Base-by-base conservation (phyloP, 2,329 filamentous ascomycete genomes). In the Cladosporium sp. region DNA sequence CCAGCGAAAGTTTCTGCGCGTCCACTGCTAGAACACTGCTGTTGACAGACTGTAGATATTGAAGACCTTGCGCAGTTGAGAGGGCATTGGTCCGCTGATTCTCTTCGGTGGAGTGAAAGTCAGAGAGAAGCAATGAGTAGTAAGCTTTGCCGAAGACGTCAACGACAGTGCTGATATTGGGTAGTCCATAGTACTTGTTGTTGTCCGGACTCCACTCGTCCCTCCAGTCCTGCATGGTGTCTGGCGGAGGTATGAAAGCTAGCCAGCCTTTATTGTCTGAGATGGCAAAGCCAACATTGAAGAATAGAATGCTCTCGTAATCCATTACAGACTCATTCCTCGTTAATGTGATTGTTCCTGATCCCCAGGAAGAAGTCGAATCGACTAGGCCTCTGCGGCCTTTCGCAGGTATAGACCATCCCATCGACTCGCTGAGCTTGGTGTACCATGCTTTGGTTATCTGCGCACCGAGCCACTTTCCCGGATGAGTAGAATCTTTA, bases 91-190 rank as follows among this genome's bases (percentile, higher is more conserved):
- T 40, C 6, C 8, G 9, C 29, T 36, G 20, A 16, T 7, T 36
- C 2, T 32, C 25, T 3, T 33, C 18, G 1, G 29, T 38, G 13
- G 38, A 20, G 7, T 32, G 20, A 7, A 48, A 48, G 18, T 48
- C 45, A 12, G 45, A 40, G 9, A 48, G n/a, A 8, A 48, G 35
- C 2, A 48, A 13, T 12, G 45, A 48, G 19, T 48, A 48, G 36
- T 48, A 48, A 18, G 45, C 12, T 12, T 40, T 40, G 6, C 15
- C 29, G 36, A 48, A 48, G 11, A 18, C 45, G 35, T 48, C 45
- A 4, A 48, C 36, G 3, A 16, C 38, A 13, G 30, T 20, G 18
- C 45, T 40, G 35, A 48, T 48, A 15, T 47, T 47, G 7, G 43
- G 43, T 15, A 47, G 15, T 13, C 11, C n/a, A 12, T 13, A 33